Evolutionary conservation across 306 rosid genomes (phyloP).

Genomic region (Gleditsia sinensis): DNA sequence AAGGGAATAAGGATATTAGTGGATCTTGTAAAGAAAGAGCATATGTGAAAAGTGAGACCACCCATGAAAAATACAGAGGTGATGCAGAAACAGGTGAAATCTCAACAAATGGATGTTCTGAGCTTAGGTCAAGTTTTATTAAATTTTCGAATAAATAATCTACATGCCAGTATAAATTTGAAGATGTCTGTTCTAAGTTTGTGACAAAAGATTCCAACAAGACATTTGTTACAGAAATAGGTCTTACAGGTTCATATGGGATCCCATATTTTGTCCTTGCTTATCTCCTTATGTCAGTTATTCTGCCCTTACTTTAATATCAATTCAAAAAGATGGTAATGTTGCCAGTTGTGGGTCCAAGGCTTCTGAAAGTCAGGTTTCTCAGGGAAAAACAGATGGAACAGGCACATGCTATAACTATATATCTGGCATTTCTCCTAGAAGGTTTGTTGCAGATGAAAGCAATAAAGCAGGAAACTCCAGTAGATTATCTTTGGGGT

Average conservation of each 20-base stretch:
- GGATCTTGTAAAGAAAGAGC: slow-evolving; percentile 66
- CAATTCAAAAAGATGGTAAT: slow-evolving; percentile 48
- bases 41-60: slow-evolving; percentile 50
- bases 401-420: slow-evolving; percentile 39
- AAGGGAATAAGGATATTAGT: slow-evolving; percentile 57
- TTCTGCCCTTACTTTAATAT: slow-evolving; percentile 37
- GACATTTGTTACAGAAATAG: slow-evolving; percentile 72
- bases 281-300: slow-evolving; percentile 60
- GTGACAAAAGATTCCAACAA: slow-evolving; percentile 73
- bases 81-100: slow-evolving; percentile 50
- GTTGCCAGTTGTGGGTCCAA: slow-evolving; percentile 39
- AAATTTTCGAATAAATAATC: slow-evolving; percentile 71
- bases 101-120: slow-evolving; percentile 44
- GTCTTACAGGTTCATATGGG: slow-evolving; percentile 80
- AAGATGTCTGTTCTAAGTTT: slow-evolving; percentile 76
- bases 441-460: slow-evolving; percentile 48
- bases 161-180: slow-evolving; percentile 71
- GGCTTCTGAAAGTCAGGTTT: slow-evolving; percentile 44
- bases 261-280: slow-evolving; percentile 59
- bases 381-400: slow-evolving; percentile 46
- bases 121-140: slow-evolving; percentile 61
- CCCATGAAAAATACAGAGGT: slow-evolving; percentile 49
- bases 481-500: slow-evolving; percentile 43
- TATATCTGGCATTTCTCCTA: slow-evolving; percentile 41
- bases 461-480: slow-evolving; percentile 36